Base-by-base conservation (phyloP, 352 stramenopile genomes). In the Globisporangium iwayamae region DNA sequence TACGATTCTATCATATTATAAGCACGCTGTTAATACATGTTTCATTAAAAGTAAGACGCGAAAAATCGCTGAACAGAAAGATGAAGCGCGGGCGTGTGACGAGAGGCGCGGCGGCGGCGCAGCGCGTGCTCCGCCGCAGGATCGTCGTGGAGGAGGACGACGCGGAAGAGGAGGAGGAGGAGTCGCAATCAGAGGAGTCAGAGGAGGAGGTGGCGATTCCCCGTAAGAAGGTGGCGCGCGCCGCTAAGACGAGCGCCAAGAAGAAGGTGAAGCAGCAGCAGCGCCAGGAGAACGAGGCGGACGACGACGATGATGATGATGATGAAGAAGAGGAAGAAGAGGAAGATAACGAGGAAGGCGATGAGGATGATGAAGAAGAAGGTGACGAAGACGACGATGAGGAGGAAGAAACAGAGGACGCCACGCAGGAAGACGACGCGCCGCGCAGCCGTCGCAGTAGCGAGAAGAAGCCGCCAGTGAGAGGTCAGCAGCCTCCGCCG, bases 21-120 rank as follows among this genome's bases (percentile, higher is more conserved):
- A 28, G 25, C 25, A 28, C 25, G 25, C 25, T 28, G 25, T 2
- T 28, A 2, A 28, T 28, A 28, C 25, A 28, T 28, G 25, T 28
- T 28, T 28, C 25, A 2, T 2, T 28, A 28, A 28, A 28, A 28
- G 25, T 28, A 28, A 1, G 25, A 28, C 25, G 1, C 1, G 25
- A 28, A 28, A 28, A 28, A 28, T 28, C 25, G 25, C 25, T 28
- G 25, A 28, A 28, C 1, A 28, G 25, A 28, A 28, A 22, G 9
- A 85, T 87, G 78, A 90, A 89, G 78, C 81, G 83, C 30, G 76
- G 76, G 61, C 73, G 83, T 9, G 66, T 77, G 53, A 69, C 75
- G 46, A 61, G 75, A 65, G 70, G 70, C 20, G 43, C 76, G 63
- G 68, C 74, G 63, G 68, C 74, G 61, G 68, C 75, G 67, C 82